Percentiles rank a stretch among this genome's conserved stretches.
These are phyloP conservation scores for Heterobasidion occidentale DNA, from an alignment of 1,284 basidiomycete genomes.

Conservation along the genomic window DNA sequence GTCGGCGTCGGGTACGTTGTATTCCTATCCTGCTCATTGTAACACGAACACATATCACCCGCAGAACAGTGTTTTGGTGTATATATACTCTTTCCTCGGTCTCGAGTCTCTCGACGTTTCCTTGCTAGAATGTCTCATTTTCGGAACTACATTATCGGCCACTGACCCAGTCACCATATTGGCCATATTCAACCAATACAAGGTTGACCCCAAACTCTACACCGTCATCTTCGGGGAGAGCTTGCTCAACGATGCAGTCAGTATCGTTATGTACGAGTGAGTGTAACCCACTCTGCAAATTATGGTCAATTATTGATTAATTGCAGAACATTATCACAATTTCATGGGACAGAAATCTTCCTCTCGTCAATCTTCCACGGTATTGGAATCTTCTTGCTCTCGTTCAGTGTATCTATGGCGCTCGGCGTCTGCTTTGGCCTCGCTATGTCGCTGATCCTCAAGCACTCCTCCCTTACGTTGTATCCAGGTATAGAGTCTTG, in stretches of 20 bases:
- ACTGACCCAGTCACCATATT: slow-evolving; percentile 99
- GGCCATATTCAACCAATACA: slow-evolving; percentile 98
- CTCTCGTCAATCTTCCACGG: slow-evolving; percentile 90
- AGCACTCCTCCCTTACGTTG: slow-evolving; percentile 84
- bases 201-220: slow-evolving; percentile 98
- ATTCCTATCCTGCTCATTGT: neutral
- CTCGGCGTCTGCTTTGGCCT: slow-evolving; percentile 91
- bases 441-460: slow-evolving; percentile 85
- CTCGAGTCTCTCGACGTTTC: slow-evolving; percentile 79
- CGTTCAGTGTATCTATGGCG: slow-evolving; percentile 91
- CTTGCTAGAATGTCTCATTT: slow-evolving; percentile 89
- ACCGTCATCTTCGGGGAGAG: slow-evolving; percentile 97
- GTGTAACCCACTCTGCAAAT: slow-evolving; percentile 27
- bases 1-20: slow-evolving; percentile 85
- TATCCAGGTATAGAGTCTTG: slow-evolving; percentile 95
- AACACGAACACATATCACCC: slow-evolving; percentile 30
- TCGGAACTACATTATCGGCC: slow-evolving; percentile 94
- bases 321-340: slow-evolving; percentile 80
- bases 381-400: slow-evolving; percentile 92
- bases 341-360: slow-evolving; percentile 87
- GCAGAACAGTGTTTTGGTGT: slow-evolving; percentile 79
- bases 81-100: slow-evolving; percentile 90
- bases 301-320: neutral
- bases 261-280: slow-evolving; percentile 99
- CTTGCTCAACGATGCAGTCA: slow-evolving; percentile 96